A percentile compares a stretch with the other conserved stretches of the same genome.
Conservation (phyloP, 805 yeast species). For the Sugiyamaella valdiviana region DNA sequence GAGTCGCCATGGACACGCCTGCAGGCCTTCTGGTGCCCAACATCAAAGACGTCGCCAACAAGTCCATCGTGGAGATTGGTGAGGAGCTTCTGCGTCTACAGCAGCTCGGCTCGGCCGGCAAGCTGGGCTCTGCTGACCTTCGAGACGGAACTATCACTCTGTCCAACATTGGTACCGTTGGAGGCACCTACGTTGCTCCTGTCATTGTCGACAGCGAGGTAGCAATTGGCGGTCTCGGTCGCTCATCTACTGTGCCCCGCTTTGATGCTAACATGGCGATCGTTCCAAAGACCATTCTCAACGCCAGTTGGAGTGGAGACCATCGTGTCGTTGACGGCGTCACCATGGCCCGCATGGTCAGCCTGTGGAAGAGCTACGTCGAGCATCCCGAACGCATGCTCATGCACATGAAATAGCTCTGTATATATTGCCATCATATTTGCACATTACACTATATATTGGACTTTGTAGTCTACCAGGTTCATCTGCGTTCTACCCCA, state of each 20-base stretch:
- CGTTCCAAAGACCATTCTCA: conserved; percentile 25
- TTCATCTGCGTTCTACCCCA: conserved; percentile 10
- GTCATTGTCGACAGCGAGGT: conserved; percentile 31
- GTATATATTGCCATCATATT: conserved; percentile 20
- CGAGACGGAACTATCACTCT: conserved; percentile 30
- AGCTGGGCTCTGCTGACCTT: conserved; percentile 26
- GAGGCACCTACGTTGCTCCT: conserved; percentile 33
- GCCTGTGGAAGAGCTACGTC: conserved; percentile 24
- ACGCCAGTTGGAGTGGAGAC: conserved; percentile 33
- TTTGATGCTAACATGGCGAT: conserved; percentile 22
- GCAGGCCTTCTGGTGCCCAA: conserved; percentile 31
- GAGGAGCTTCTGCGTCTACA: conserved; percentile 27
- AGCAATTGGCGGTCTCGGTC: conserved; percentile 31
- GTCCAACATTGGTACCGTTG: conserved; percentile 32
- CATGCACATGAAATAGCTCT: conserved; percentile 8
- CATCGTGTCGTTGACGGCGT: conserved; percentile 33
- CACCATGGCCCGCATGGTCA: conserved; percentile 30
- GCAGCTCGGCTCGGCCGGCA: conserved; percentile 23
- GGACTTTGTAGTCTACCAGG: too few relatives aligned
- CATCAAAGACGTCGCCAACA: conserved; percentile 26
- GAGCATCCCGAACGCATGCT: conserved; percentile 23
- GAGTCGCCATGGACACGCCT: conserved; percentile 34
- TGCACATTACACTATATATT: conserved; percentile 21
- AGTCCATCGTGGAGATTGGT: conserved; percentile 28
- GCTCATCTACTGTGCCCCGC: conserved; percentile 26